Evolutionary conservation across 2,329 filamentous ascomycete genomes (phyloP).

Genomic region (Pseudohalonectria lignicola): DNA sequence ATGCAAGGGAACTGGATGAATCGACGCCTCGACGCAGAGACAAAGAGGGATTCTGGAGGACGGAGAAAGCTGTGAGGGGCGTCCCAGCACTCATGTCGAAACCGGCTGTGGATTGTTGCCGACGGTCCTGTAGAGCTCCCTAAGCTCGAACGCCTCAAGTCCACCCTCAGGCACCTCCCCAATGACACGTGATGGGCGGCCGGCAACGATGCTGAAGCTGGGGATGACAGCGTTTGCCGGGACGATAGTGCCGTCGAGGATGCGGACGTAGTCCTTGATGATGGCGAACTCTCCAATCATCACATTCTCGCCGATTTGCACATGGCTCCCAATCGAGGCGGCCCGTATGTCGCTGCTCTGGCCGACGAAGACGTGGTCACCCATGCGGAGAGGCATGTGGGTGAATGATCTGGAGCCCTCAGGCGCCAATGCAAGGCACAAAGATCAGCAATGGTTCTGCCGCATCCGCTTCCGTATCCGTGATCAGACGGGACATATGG

Average conservation of each 20-base stretch:
- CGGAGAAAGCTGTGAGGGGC: no score
- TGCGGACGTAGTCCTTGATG: slow-evolving; percentile 84
- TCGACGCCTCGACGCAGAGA: no score
- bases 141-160: slow-evolving; percentile 51
- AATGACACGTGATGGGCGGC: slow-evolving; percentile 66
- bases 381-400: slow-evolving; percentile 84
- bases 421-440: neutral
- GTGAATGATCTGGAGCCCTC: slow-evolving; percentile 55
- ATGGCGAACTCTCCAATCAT: slow-evolving; percentile 80
- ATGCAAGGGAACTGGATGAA: no score
- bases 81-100: no score
- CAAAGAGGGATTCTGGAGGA: no score
- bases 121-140: slow-evolving; percentile 53
- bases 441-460: no score
- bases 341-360: slow-evolving; percentile 67
- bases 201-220: slow-evolving; percentile 84
- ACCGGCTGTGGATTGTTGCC: slow-evolving; percentile 41
- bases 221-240: slow-evolving; percentile 86
- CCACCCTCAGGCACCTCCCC: slow-evolving; percentile 70
- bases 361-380: slow-evolving; percentile 89
- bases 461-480: no score
- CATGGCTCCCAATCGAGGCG: slow-evolving; percentile 72
- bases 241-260: slow-evolving; percentile 76
- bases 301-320: slow-evolving; percentile 69
- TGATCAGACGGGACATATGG: no score